These are phyloP conservation scores for Actinomortierella wolfii DNA, from an alignment of 371 early-diverging fungal genomes.

Conservation along the genomic window DNA sequence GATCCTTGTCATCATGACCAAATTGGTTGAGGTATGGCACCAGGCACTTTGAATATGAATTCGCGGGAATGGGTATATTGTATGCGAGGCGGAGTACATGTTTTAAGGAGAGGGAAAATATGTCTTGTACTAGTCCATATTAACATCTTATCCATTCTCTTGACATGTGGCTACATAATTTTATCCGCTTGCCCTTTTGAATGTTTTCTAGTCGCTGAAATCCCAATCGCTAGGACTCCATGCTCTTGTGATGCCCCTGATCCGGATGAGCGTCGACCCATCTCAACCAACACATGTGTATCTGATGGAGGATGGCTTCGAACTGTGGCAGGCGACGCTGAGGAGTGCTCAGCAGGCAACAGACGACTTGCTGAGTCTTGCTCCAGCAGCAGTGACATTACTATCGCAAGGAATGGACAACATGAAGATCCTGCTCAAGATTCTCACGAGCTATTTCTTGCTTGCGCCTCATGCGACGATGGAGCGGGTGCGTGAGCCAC, in stretches of 20 bases:
- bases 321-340: constrained; percentile 82
- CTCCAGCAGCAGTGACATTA: constrained; percentile 63
- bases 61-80: neutral
- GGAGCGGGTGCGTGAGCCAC: constrained; percentile 46
- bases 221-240: constrained; percentile 75
- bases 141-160: neutral
- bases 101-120: neutral
- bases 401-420: constrained; percentile 80
- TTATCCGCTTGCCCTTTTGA: neutral
- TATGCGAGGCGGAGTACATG: too few relatives aligned
- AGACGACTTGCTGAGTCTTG: constrained; percentile 62
- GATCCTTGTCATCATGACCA: constrained; percentile 76
- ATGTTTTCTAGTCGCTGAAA: constrained; percentile 59
- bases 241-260: constrained; percentile 72
- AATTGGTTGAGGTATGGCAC: constrained; percentile 66
- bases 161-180: too few relatives aligned
- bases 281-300: constrained; percentile 80
- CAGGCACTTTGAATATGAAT: too few relatives aligned
- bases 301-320: constrained; percentile 85
- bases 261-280: constrained; percentile 71
- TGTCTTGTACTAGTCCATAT: neutral
- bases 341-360: constrained; percentile 65
- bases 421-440: constrained; percentile 71
- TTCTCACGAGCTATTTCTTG: constrained; percentile 81
- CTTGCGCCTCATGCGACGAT: constrained; percentile 60